Evolutionary conservation across 2,329 filamentous ascomycete species (phyloP), one percentile per base, ranked within the genome.

Genomic region (Colletotrichum melonis): DNA sequence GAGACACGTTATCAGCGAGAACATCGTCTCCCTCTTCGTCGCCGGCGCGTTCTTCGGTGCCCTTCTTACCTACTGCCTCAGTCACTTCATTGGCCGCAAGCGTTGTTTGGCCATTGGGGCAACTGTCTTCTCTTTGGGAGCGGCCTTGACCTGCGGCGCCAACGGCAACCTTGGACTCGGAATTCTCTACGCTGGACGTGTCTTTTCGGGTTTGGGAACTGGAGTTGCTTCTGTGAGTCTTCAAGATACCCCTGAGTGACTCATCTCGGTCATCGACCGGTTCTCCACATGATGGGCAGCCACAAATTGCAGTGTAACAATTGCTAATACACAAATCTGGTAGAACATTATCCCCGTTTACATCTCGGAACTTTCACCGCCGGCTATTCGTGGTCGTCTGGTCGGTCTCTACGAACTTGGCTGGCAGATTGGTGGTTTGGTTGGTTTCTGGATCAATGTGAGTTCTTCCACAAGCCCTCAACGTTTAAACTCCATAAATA

Each of bases 21-120:
- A 92, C 76, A 92, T 93, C 63, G 90, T 92, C 52, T 92, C 89
- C 11, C 86, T 89, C 58, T 93, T 92, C 80, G 91, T 93, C 79
- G 92, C 91, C 11, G 92, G 92, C 65, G 91, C 91, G 26, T 93
- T 93, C 81, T 93, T 93, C 74, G 92, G 92, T 14, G 88, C 91
- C 1, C 84, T 92, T 65, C 84, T 89, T 68, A 89, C 88, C 26
- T 93, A 92, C 76, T 85, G 85, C 2, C 84, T 87, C n/a, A 88
- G 87, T 19, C 89, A 89, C 80, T 91, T 86, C 78, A 83, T 88
- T 73, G 91, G 90, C 16, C 86, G 91, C 59, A 87, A 86, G 76
- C 83, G 81, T 73, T 88, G 86, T 62, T 82, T 93, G 16, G 72
- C 77, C 5, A 81, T 88, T 63, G 76, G 77, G 4, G 78, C 78